Evolutionary conservation across 331 rosid genomes (phyloP).

Genomic region (Acacia concinna): DNA sequence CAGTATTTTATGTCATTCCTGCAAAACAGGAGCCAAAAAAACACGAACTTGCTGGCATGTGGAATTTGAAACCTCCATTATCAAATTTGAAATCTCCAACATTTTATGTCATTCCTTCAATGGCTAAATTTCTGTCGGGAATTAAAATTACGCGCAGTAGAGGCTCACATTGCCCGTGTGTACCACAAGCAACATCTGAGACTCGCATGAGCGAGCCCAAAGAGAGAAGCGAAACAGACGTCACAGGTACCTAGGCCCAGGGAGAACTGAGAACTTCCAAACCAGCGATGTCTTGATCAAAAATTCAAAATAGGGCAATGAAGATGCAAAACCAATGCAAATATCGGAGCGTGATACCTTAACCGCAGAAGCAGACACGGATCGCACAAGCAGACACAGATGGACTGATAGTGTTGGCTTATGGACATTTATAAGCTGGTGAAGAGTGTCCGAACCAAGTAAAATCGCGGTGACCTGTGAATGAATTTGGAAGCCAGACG

Average conservation of each 20-base stretch:
- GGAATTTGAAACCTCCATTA: neutral
- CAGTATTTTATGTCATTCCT: constrained; percentile 9
- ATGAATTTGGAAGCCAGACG: neutral
- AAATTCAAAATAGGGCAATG: constrained; percentile 1
- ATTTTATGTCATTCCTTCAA: neutral
- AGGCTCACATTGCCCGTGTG: neutral
- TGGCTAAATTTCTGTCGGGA: neutral
- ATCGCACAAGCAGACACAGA: neutral
- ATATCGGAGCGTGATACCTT: constrained; percentile 25
- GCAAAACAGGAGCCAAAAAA: constrained; percentile 9
- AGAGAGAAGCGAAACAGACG: neutral
- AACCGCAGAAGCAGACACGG: constrained; percentile 3
- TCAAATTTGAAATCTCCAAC: constrained; percentile 11
- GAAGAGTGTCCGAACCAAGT: neutral
- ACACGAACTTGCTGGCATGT: neutral
- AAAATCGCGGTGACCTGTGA: neutral
- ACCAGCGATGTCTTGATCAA: neutral
- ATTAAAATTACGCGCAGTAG: neutral
- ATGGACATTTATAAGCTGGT: neutral
- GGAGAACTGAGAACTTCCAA: neutral
- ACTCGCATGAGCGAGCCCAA: neutral
- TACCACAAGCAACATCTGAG: neutral
- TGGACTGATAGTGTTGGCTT: neutral
- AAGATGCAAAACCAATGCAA: neutral
- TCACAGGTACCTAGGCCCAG: neutral